These are phyloP conservation scores for Ilyonectria robusta DNA, from an alignment of 2,329 filamentous ascomycete genomes.

Conservation along the genomic window DNA sequence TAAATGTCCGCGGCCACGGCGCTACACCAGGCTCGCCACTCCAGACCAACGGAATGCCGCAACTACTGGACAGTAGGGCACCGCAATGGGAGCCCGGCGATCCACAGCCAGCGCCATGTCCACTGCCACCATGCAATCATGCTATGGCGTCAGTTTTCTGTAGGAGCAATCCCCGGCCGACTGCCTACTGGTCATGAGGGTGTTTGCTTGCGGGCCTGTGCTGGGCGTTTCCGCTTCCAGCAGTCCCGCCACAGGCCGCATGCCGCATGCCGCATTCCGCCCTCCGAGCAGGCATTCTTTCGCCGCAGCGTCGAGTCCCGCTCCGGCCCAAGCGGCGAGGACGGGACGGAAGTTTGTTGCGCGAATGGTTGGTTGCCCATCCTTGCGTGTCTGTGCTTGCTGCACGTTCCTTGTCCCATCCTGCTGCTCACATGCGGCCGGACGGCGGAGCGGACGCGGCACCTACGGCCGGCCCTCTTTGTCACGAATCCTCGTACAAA, in stretches of 20 bases:
- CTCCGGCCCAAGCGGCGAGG: conserved; percentile 2
- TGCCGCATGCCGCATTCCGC: conserved; percentile 27
- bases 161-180: background rate
- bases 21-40: conserved; percentile 25
- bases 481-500: background rate
- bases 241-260: conserved; percentile 42
- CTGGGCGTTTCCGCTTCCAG: conserved; percentile 43
- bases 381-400: background rate
- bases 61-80: conserved; percentile 4
- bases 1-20: conserved; percentile 6
- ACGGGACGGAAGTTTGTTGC: background rate
- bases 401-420: conserved; percentile 8
- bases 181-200: conserved; percentile 23
- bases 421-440: conserved; percentile 3
- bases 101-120: conserved; percentile 28
- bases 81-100: background rate
- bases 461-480: background rate
- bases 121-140: conserved; percentile 48
- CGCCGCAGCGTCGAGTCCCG: conserved; percentile 7
- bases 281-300: conserved; percentile 9
- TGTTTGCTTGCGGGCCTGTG: conserved; percentile 24
- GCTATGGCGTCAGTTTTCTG: conserved; percentile 45
- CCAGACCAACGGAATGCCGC: conserved; percentile 10
- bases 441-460: background rate
- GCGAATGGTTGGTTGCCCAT: conserved; percentile 1